These are phyloP conservation scores for Suillus variegatus DNA, from an alignment of 768 basidiomycete species.

Conservation along the genomic window DNA sequence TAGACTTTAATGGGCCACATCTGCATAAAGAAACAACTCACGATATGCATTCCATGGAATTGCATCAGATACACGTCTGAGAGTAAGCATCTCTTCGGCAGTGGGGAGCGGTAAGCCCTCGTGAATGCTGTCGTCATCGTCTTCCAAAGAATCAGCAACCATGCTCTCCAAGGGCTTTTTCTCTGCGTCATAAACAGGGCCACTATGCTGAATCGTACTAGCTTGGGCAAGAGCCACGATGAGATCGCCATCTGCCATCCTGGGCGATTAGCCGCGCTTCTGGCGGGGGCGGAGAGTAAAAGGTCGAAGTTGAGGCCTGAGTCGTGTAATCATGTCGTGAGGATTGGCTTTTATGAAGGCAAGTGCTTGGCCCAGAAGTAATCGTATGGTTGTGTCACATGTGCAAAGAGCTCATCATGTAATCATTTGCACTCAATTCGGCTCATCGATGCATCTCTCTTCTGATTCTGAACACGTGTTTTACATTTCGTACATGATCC, in stretches of 20 bases:
- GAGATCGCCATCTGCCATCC: conserved; percentile 11
- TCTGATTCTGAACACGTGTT: background rate
- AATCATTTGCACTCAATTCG: background rate
- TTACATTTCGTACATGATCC: background rate
- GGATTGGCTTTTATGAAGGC: background rate
- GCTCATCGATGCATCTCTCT: background rate
- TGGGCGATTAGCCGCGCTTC: background rate
- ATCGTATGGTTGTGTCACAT: background rate
- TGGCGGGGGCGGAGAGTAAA: background rate
- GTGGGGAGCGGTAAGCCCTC: conserved; percentile 66
- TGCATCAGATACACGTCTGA: conserved; percentile 61
- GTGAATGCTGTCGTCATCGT: conserved; percentile 39
- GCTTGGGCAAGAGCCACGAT: conserved; percentile 17
- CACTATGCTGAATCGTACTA: conserved; percentile 4
- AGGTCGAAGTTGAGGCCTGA: background rate
- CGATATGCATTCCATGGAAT: conserved; percentile 59
- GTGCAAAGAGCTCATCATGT: background rate
- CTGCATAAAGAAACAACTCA: conserved; percentile 1
- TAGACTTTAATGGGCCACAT: background rate
- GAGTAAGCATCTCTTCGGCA: conserved; percentile 55
- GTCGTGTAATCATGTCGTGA: background rate
- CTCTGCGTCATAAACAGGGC: conserved; percentile 9
- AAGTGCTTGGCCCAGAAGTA: background rate
- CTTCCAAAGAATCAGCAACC: conserved; percentile 18
- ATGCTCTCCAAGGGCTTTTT: conserved; percentile 25